Evolutionary conservation across 179 eudicot genomes (phyloP).

Genomic region (Spinacia oleracea): DNA sequence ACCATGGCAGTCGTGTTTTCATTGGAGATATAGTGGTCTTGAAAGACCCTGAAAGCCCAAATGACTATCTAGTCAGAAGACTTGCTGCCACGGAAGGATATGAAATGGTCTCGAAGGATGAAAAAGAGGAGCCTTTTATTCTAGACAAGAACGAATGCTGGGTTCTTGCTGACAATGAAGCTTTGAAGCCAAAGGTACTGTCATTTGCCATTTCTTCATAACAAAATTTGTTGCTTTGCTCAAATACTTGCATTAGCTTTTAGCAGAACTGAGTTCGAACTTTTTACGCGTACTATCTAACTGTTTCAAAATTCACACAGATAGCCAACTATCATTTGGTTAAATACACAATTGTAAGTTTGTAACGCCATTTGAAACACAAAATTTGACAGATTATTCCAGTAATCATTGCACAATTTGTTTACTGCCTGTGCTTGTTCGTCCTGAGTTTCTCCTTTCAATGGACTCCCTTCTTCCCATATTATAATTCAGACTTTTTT

Average conservation of each 20-base stretch:
- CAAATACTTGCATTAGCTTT: slow-evolving; percentile 1
- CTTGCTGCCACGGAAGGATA: slow-evolving; percentile 85
- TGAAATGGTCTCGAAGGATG: slow-evolving; percentile 94
- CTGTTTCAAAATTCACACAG: background rate
- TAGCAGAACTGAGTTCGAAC: background rate
- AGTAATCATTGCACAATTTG: background rate
- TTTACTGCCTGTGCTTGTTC: background rate
- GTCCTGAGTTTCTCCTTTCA: background rate
- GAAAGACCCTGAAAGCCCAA: slow-evolving; percentile 67
- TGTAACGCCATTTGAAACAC: background rate
- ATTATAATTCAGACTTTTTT: background rate
- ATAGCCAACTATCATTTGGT: background rate
- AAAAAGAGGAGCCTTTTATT: slow-evolving; percentile 84
- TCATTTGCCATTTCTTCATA: background rate
- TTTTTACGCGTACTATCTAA: background rate
- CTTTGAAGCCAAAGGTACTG: slow-evolving; percentile 67
- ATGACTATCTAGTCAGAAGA: slow-evolving; percentile 71
- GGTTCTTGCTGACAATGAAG: slow-evolving; percentile 84
- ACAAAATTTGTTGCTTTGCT: background rate
- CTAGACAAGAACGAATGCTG: slow-evolving; percentile 85
- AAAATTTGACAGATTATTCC: background rate
- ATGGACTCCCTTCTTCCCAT: too few relatives aligned
- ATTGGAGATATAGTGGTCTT: slow-evolving; percentile 88
- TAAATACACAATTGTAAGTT: background rate
- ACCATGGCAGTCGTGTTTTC: slow-evolving; percentile 52